These are phyloP conservation scores for Xylaria curta DNA, from an alignment of 495 filamentous ascomycete species.

Conservation along the genomic window DNA sequence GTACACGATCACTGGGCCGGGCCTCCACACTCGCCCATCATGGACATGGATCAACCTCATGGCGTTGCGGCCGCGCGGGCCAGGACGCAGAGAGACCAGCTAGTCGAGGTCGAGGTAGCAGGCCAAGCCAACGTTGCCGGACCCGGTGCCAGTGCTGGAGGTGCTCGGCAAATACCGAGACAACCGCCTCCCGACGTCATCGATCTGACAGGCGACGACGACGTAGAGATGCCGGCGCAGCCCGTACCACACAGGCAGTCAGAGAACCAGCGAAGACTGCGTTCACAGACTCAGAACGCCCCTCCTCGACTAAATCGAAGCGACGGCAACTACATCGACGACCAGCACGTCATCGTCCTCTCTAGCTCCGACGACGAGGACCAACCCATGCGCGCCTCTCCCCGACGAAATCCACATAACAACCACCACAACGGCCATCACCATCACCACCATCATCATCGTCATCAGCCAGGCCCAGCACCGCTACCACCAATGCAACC, in stretches of 20 bases:
- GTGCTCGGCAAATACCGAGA: constrained; percentile 17
- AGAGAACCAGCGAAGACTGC: constrained; percentile 41
- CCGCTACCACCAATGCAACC: neutral
- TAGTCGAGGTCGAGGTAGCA: constrained; percentile 38
- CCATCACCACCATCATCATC: neutral
- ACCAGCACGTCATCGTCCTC: constrained; percentile 40
- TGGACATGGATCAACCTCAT: constrained; percentile 18
- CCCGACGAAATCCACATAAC: constrained; percentile 20
- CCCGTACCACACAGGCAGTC: neutral
- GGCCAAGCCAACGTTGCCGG: constrained; percentile 3
- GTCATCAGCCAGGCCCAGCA: constrained; percentile 4
- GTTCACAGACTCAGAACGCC: constrained; percentile 38
- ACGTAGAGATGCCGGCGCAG: constrained; percentile 27
- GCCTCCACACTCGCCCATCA: neutral
- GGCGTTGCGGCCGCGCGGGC: neutral
- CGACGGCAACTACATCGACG: constrained; percentile 47
- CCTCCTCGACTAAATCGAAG: constrained; percentile 48
- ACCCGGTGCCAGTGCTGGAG: neutral
- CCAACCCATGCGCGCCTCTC: constrained; percentile 20
- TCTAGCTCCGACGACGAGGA: constrained; percentile 39
- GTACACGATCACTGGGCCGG: constrained; percentile 16
- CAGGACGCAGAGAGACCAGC: constrained; percentile 30
- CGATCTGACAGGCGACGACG: constrained; percentile 51
- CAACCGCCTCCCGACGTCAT: constrained; percentile 39
- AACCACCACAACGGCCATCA: constrained; percentile 11